These are phyloP conservation scores for Wickerhamomyces bisporus DNA, from an alignment of 805 yeast genomes.

Conservation along the genomic window DNA sequence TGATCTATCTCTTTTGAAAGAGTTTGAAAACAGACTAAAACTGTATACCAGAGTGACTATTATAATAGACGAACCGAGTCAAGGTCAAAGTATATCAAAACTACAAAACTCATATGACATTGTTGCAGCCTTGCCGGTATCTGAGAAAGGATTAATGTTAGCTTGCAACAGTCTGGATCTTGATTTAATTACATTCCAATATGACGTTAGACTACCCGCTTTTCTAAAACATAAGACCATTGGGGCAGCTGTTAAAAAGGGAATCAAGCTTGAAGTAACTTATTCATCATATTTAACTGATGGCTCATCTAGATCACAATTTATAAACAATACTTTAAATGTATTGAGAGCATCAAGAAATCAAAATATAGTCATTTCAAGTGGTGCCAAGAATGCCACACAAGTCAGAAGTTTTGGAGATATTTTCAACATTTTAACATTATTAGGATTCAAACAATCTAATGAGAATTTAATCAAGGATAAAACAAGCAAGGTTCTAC, in stretches of 20 bases:
- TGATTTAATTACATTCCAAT: slow-evolving; percentile 74
- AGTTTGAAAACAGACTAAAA: slow-evolving; percentile 31
- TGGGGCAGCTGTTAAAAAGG: slow-evolving; percentile 78
- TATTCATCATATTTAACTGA: slow-evolving; percentile 52
- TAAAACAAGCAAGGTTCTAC: slow-evolving; percentile 57
- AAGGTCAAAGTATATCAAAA: slow-evolving; percentile 52
- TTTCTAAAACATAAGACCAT: slow-evolving; percentile 79
- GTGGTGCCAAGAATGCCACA: slow-evolving; percentile 60
- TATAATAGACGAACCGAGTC: slow-evolving; percentile 69
- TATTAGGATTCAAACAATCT: slow-evolving; percentile 62
- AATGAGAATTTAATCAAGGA: slow-evolving; percentile 51
- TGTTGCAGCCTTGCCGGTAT: slow-evolving; percentile 72
- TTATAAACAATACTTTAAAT: slow-evolving; percentile 67
- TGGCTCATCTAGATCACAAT: slow-evolving; percentile 44
- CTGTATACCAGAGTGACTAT: slow-evolving; percentile 72
- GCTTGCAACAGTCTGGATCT: slow-evolving; percentile 74
- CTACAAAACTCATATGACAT: slow-evolving; percentile 59
- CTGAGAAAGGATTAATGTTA: slow-evolving; percentile 73
- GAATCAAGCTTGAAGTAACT: slow-evolving; percentile 74
- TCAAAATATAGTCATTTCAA: slow-evolving; percentile 71
- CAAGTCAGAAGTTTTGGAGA: slow-evolving; percentile 67
- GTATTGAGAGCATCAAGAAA: slow-evolving; percentile 77
- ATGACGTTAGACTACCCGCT: slow-evolving; percentile 60
- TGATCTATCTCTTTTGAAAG: slow-evolving; percentile 24
- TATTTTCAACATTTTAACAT: slow-evolving; percentile 54